Base-by-base conservation (phyloP, 352 stramenopile species). In the Thraustochytrium sp. region DNA sequence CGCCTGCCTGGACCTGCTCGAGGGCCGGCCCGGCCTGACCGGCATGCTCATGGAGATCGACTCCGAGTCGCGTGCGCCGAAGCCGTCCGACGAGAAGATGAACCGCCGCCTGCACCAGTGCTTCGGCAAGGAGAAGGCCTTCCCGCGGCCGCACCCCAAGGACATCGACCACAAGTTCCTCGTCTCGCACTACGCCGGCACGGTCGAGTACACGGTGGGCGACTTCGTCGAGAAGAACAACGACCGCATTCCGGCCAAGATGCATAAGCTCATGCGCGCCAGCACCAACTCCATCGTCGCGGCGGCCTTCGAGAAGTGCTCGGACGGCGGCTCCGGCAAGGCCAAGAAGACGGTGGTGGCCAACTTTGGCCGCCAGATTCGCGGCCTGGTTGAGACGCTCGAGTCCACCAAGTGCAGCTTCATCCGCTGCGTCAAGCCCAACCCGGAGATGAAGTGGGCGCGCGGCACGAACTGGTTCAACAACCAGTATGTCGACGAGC, bases 341-440 rank as follows among this genome's bases (percentile, higher is more conserved):
- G 44, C 44, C 16, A 56, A 54, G 13, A 75, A 76, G 49, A 76
- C 75, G 85, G 89, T 84, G 62, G 59, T 61, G 68, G 93, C 92
- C 84, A 82, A 92, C 82, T 92, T 95, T 76, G 77, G 86, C 55
- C 48, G 42, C 5, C 91, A 94, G 68, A 95, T 95, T 89, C 86
- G 92, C 54, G 88, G 92, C 56, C 89, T 96, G 8, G 90, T 93
- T 37, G 88, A 90, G 62, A 93, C 90, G 29, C 86, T 96, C 11
- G 89, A 93, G 72, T 86, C 87, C 8, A 95, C 91, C 9, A 91
- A 89, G 16, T 95, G 91, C 88, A 93, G 92, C 86, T 96, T 95
- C 68, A 93, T 96, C 46, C 90, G 91, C 21, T 95, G 92, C 76
- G 94, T 95, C 87, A 95, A 95, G 87, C 91, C 92, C 53, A 95